A percentile compares a stretch with the other conserved stretches of the same genome.
phyloP scores from a whole-genome alignment of 345 rosid species.

The Brassica napus region DNA sequence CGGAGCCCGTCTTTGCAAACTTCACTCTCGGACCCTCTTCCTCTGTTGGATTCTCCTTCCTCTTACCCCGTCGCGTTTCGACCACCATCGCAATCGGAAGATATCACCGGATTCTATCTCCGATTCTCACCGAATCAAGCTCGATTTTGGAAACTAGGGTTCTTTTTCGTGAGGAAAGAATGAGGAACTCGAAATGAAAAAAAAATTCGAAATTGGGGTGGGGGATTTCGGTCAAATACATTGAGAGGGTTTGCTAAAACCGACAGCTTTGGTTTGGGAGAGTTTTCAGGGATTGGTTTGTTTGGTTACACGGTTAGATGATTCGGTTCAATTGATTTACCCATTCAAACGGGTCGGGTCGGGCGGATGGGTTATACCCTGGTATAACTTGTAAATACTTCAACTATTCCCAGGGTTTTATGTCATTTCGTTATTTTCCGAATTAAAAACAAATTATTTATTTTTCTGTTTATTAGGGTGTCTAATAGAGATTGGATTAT shows the following conservation, averaged over 20 bases:
- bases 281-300: background rate
- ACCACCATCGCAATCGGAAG: background rate
- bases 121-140: background rate
- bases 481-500: background rate
- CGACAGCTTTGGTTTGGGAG: background rate
- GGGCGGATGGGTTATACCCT: background rate
- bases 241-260: background rate
- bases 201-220: background rate
- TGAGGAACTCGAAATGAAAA: background rate
- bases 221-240: background rate
- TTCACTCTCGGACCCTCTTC: background rate
- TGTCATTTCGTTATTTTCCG: background rate
- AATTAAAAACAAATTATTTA: too few relatives aligned
- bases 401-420: background rate
- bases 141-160: background rate
- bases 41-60: background rate
- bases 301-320: background rate
- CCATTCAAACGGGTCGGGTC: background rate
- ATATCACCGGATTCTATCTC: background rate
- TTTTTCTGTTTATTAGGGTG: background rate
- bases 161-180: background rate
- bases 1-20: background rate
- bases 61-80: background rate
- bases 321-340: background rate
- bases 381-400: background rate